Evolutionary conservation across 1,284 basidiomycete genomes (phyloP).

Genomic region (Retiboletus fuscus): DNA sequence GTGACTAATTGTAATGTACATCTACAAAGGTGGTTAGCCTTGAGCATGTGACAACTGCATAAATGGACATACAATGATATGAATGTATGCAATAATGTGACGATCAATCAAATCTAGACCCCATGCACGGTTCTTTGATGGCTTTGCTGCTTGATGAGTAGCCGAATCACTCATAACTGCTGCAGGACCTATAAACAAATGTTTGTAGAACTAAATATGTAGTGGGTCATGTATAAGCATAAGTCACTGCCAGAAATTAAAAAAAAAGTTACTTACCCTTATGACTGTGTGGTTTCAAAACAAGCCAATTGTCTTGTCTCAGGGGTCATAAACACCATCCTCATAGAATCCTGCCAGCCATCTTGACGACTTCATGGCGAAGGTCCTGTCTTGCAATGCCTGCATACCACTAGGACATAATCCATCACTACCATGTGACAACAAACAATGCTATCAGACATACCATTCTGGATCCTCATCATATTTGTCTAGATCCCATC

Average conservation of each 20-base stretch:
- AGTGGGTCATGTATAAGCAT: no score
- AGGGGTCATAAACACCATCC: neutral
- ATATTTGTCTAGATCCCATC: constrained; percentile 13
- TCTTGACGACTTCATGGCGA: constrained; percentile 6
- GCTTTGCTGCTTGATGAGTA: neutral
- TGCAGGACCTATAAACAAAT: constrained; percentile 10
- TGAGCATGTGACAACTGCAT: neutral
- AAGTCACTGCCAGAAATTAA: neutral
- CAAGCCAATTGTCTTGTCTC: constrained; percentile 1
- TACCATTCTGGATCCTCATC: constrained; percentile 18
- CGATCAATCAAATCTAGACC: neutral
- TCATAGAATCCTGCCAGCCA: constrained; percentile 24
- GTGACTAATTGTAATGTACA: constrained; percentile 19
- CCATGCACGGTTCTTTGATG: constrained; percentile 20
- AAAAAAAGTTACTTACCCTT: neutral
- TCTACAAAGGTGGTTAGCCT: constrained; percentile 1
- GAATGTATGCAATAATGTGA: constrained; percentile 20
- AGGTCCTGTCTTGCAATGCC: constrained; percentile 5
- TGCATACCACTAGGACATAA: constrained; percentile 13
- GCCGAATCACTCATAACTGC: neutral
- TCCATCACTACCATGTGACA: neutral
- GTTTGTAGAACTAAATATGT: constrained; percentile 13
- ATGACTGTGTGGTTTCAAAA: neutral
- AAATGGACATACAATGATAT: constrained; percentile 4
- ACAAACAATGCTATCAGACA: neutral